phyloP scores from a whole-genome alignment of 257 asterid species.

The Solanum medicagineum region DNA sequence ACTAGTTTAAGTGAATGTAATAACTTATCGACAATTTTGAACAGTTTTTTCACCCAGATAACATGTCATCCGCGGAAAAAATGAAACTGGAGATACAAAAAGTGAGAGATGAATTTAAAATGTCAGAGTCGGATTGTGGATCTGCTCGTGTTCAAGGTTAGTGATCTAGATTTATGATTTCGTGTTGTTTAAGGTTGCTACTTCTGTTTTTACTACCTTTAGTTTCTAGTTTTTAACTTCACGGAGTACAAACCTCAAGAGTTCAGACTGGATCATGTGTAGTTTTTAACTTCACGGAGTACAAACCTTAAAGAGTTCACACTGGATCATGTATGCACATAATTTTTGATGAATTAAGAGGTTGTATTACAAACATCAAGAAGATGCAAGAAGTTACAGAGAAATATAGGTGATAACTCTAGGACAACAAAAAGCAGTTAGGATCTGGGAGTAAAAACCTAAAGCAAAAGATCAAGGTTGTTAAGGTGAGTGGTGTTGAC shows the following conservation, averaged over 20 bases:
- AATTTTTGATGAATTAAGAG: too few relatives aligned
- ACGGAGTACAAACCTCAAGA: background rate
- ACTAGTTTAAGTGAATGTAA: background rate
- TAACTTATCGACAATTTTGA: background rate
- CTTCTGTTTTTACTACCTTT: background rate
- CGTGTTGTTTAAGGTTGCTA: background rate
- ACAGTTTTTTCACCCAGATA: constrained; percentile 84
- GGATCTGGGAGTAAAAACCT: too few relatives aligned
- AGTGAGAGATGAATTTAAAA: constrained; percentile 80
- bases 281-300: background rate
- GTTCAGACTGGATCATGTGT: background rate
- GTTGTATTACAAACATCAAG: too few relatives aligned
- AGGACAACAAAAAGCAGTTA: too few relatives aligned
- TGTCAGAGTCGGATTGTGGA: constrained; percentile 93
- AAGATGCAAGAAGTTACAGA: too few relatives aligned
- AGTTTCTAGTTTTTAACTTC: background rate
- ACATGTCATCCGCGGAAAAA: constrained; percentile 87
- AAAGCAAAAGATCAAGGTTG: too few relatives aligned
- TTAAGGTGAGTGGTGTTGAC: too few relatives aligned
- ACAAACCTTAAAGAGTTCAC: background rate
- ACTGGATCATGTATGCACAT: background rate
- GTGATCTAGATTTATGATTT: background rate
- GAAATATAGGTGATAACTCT: too few relatives aligned
- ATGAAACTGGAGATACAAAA: constrained; percentile 72
- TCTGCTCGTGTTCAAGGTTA: constrained; percentile 93